Base-by-base conservation (phyloP, 805 yeast species). In the Aciculoconidium aculeatum region DNA sequence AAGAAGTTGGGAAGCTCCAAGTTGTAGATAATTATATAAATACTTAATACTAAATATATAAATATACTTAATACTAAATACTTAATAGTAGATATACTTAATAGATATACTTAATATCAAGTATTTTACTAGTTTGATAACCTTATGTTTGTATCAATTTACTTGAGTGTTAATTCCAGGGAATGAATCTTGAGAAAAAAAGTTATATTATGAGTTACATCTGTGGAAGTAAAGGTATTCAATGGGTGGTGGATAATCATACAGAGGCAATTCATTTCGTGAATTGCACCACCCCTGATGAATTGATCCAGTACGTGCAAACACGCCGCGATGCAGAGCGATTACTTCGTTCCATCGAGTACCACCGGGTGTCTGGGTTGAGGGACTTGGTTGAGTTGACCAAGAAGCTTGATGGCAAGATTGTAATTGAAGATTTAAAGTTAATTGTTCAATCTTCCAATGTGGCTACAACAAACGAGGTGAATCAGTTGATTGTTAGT, bases 1-100 rank as follows among this genome's bases (percentile, higher is more conserved):
- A 57, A 69, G 38, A 26, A 18, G 20, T 15, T 14, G 4, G 36
- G 38, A n/a, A 28, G 34, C 17, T 21, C 36, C 6, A 27, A 21
- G 21, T 25, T 30, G 21, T 36, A 28, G 25, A 9, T 15, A n/a
- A 6, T 11, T 20, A 9, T 13, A 28, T 27, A 9, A n/a, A 10
- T 8, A 21, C 22, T 14, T 18, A 27, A 13, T 20, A 12, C 16
- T 10, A 17, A 13, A 11, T 9, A 24, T 11, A 27, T n/a, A 25
- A 9, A 12, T 7, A 18, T 10, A 17, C 9, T 17, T 17, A 10
- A n/a, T 7, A 13, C 23, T 7, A n/a, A 21, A 13, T n/a, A 8
- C 9, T 10, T 10, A 17, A n/a, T 21, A 21, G 23, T n/a, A n/a
- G 11, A 21, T 7, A 13, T n/a, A 21, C 11, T 21, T 7, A 7